phyloP scores from a whole-genome alignment of 805 yeast species.

The Ogataea parapolymorpha region DNA sequence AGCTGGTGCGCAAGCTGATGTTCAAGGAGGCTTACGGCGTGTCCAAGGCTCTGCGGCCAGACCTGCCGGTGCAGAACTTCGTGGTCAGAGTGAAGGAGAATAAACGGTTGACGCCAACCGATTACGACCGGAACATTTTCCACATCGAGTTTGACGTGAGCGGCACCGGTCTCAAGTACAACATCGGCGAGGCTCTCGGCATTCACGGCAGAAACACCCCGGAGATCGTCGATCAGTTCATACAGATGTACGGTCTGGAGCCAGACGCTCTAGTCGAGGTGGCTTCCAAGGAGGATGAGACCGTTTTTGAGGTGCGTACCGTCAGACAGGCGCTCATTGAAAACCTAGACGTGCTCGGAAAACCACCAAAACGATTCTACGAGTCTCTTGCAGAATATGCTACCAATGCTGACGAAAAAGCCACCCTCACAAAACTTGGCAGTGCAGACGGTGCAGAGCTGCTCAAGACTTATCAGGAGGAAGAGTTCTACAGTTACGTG shows the following conservation, averaged over 20 bases:
- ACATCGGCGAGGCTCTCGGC: constrained; percentile 95
- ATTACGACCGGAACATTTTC: constrained; percentile 92
- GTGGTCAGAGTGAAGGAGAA: constrained; percentile 88
- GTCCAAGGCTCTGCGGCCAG: constrained; percentile 73
- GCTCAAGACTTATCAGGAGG: constrained; percentile 81
- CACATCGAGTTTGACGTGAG: constrained; percentile 90
- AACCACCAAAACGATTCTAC: constrained; percentile 92
- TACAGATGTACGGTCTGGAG: constrained; percentile 66
- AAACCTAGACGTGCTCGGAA: constrained; percentile 84
- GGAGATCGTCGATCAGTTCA: constrained; percentile 63
- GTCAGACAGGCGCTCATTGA: constrained; percentile 78
- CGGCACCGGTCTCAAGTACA: constrained; percentile 88
- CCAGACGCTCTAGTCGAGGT: constrained; percentile 67
- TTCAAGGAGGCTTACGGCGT: constrained; percentile 78
- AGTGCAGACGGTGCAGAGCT: constrained; percentile 81
- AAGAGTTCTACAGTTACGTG: constrained; percentile 72
- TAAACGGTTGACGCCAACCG: constrained; percentile 84
- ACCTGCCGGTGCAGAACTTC: constrained; percentile 78
- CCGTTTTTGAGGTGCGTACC: constrained; percentile 68
- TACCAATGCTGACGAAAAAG: constrained; percentile 62
- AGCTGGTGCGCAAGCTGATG: constrained; percentile 64
- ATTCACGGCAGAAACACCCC: constrained; percentile 84
- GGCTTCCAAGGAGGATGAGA: constrained; percentile 61
- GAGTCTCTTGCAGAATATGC: constrained; percentile 78
- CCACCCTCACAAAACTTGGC: constrained; percentile 57